Conservation (phyloP, 495 filamentous ascomycete genomes). For the Podospora conica region DNA sequence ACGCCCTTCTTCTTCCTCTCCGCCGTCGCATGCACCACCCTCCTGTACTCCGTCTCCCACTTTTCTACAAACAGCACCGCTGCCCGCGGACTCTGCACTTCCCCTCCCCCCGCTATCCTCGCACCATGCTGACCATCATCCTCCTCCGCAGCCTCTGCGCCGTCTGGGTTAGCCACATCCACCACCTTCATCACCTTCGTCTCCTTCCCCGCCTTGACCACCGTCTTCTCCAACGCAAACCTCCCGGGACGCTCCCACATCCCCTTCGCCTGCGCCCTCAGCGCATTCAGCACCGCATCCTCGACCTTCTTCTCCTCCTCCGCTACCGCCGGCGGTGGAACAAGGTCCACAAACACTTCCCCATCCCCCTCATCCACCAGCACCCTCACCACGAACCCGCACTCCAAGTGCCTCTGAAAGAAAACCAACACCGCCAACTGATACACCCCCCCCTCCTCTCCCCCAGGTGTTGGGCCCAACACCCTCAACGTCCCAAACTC, state of each 20-base stretch:
- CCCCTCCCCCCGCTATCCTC: not conserved
- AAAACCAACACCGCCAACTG: conserved; percentile 21
- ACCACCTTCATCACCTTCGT: conserved; percentile 1
- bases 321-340: not conserved
- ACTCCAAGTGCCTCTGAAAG: conserved; percentile 16
- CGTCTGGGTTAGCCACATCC: conserved; percentile 13
- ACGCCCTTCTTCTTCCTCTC: conserved; percentile 21
- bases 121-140: not conserved
- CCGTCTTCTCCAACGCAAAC: conserved; percentile 5
- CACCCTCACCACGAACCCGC: conserved; percentile 19
- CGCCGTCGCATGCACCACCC: conserved; percentile 18
- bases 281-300: conserved; percentile 4
- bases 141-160: not conserved
- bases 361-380: conserved; percentile 10
- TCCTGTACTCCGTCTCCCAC: conserved; percentile 25
- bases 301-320: not conserved
- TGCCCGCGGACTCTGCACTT: not conserved
- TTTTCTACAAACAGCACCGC: conserved; percentile 19
- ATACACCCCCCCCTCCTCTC: conserved; percentile 6
- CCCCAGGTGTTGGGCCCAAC: not conserved
- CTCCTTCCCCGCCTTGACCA: not conserved
- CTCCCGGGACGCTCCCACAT: conserved; percentile 19
- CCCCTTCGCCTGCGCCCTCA: conserved; percentile 5
- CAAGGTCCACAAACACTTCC: conserved; percentile 16
- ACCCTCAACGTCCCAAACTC: conserved; percentile 17